Conservation (phyloP, 2,329 filamentous ascomycete genomes). For the Tolypocladium tundrense region DNA sequence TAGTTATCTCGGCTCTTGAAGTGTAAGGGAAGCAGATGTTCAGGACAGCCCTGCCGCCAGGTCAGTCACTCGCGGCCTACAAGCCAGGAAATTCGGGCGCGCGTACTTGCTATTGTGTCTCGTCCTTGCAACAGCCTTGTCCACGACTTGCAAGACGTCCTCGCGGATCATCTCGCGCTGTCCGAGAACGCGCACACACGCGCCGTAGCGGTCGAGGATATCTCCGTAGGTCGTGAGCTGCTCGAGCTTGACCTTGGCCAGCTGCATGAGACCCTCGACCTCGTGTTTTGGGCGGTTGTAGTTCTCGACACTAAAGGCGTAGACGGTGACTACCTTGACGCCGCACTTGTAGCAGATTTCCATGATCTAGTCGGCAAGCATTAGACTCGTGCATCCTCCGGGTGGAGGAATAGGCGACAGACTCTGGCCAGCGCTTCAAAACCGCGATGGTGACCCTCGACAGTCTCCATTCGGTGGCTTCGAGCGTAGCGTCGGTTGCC, state of each 20-base stretch:
- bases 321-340: slow-evolving; percentile 93
- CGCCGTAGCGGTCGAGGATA: slow-evolving; percentile 84
- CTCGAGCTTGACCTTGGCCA: slow-evolving; percentile 89
- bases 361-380: slow-evolving; percentile 52
- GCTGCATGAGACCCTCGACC: slow-evolving; percentile 93
- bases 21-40: slow-evolving; percentile 99
- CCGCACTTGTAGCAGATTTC: slow-evolving; percentile 98
- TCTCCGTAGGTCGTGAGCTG: slow-evolving; percentile 91
- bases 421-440: slow-evolving; percentile 84
- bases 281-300: slow-evolving; percentile 96
- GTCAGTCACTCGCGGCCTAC: slow-evolving; percentile 5
- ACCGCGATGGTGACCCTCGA: slow-evolving; percentile 90
- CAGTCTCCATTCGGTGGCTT: slow-evolving; percentile 84
- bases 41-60: slow-evolving; percentile 40
- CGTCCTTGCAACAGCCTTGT: slow-evolving; percentile 77
- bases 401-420: neutral
- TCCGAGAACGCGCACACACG: slow-evolving; percentile 74
- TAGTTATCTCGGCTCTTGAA: slow-evolving; percentile 87
- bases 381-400: slow-evolving; percentile 6
- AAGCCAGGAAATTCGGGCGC: neutral
- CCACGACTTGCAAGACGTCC: slow-evolving; percentile 82
- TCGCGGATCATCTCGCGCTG: slow-evolving; percentile 73
- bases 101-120: slow-evolving; percentile 70
- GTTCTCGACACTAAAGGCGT: slow-evolving; percentile 98
- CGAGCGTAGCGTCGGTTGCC: slow-evolving; percentile 90